A percentile compares a stretch with the other conserved stretches of the same genome.
Conservation (phyloP, 306 rosid genomes). For the Cicer cuneatum region DNA sequence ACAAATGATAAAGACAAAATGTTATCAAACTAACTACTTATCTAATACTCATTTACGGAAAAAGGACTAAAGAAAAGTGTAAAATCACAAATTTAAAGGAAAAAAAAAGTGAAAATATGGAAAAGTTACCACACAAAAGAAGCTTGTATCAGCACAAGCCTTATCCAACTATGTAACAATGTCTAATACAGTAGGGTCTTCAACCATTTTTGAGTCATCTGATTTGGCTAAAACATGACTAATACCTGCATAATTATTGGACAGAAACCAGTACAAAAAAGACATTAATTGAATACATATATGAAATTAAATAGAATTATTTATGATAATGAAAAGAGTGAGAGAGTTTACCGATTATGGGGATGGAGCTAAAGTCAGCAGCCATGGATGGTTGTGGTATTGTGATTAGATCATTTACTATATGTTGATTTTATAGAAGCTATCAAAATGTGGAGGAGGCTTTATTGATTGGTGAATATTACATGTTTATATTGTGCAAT, state of each 20-base stretch:
- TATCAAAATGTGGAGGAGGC: no score
- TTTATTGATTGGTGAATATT: no score
- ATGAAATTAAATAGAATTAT: background rate
- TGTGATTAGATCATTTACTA: no score
- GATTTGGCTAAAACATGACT: no score
- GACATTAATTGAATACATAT: background rate
- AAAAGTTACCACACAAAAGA: slow-evolving; percentile 80
- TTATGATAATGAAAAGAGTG: background rate
- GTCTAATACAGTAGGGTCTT: slow-evolving; percentile 61
- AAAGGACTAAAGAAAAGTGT: no score
- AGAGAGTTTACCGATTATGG: slow-evolving; percentile 70
- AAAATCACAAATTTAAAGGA: no score
- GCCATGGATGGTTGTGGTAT: slow-evolving; percentile 54
- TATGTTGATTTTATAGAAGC: no score
- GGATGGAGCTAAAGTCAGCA: slow-evolving; percentile 73
- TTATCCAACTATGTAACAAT: slow-evolving; percentile 77
- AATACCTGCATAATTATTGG: slow-evolving; percentile 58
- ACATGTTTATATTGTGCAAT: no score
- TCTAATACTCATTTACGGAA: no score
- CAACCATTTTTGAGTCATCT: no score
- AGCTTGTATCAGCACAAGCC: slow-evolving; percentile 88
- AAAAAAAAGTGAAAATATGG: background rate
- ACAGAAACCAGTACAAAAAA: background rate
- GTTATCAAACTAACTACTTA: no score
- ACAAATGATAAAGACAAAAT: no score